Evolutionary conservation across 331 rosid genomes (phyloP).

Genomic region (Rosa hybrid): DNA sequence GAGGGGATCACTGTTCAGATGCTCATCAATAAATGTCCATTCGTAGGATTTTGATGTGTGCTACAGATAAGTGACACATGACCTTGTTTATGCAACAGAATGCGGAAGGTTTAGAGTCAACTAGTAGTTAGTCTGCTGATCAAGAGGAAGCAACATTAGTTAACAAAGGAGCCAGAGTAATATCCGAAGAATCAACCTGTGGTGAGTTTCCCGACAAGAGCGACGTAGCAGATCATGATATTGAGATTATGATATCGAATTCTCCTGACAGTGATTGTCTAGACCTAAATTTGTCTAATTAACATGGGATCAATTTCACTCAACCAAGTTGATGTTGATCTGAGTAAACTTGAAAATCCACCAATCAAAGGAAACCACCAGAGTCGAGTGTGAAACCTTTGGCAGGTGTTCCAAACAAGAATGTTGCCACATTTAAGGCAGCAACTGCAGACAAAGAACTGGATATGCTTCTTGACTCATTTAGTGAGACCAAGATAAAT

Average conservation of each 20-base stretch:
- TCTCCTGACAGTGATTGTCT: constrained; percentile 28
- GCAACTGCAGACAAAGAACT: constrained; percentile 63
- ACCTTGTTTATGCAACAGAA: constrained; percentile 35
- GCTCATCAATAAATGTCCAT: background rate
- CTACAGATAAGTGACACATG: background rate
- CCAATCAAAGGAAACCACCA: constrained; percentile 26
- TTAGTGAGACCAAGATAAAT: constrained; percentile 40
- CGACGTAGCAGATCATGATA: constrained; percentile 25
- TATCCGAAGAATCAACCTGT: constrained; percentile 32
- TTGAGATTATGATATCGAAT: constrained; percentile 26
- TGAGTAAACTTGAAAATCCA: constrained; percentile 25
- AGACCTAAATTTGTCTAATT: constrained; percentile 20
- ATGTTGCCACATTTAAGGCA: constrained; percentile 41
- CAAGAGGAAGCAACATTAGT: constrained; percentile 20
- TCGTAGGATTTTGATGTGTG: background rate
- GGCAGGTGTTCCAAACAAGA: constrained; percentile 24
- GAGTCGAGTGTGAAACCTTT: constrained; percentile 20
- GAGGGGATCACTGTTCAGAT: background rate
- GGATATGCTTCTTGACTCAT: constrained; percentile 70
- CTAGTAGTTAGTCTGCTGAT: constrained; percentile 21
- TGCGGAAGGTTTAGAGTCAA: constrained; percentile 31
- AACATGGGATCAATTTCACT: constrained; percentile 19
- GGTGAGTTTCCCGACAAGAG: constrained; percentile 29
- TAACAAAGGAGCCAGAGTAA: constrained; percentile 29
- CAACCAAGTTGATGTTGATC: constrained; percentile 21